Conservation (phyloP, 176 grass and related monocot species). For the Carex littledalei region DNA sequence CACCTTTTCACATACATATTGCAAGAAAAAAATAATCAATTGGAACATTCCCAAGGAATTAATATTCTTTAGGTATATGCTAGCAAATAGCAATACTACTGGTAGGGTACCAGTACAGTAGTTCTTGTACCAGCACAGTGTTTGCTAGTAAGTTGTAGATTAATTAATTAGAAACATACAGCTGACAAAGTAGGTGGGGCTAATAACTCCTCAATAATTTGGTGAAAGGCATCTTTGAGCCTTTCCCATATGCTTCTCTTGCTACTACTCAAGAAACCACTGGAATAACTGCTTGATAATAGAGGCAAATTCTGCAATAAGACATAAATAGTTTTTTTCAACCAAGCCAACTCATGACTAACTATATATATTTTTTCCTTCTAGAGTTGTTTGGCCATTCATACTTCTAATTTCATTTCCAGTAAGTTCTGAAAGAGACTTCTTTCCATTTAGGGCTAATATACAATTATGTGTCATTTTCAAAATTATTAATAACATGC, state of each 20-base stretch:
- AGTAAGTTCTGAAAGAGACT: slow-evolving; percentile 1
- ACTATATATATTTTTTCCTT: neutral
- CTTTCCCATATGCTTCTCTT: slow-evolving; percentile 33
- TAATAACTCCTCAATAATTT: slow-evolving; percentile 38
- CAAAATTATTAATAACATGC: neutral
- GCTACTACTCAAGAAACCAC: neutral
- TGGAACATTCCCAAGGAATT: neutral
- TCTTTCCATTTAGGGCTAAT: neutral
- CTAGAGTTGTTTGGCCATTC: neutral
- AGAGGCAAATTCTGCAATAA: slow-evolving; percentile 14
- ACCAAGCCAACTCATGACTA: neutral
- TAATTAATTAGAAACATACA: slow-evolving; percentile 31
- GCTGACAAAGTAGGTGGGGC: slow-evolving; percentile 49
- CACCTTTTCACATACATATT: neutral
- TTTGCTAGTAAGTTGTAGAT: neutral
- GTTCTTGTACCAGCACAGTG: neutral
- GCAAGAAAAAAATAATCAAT: neutral
- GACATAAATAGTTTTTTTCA: neutral
- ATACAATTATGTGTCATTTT: neutral
- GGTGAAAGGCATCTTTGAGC: slow-evolving; percentile 8
- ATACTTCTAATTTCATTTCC: neutral
- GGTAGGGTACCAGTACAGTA: neutral
- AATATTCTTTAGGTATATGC: neutral
- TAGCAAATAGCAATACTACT: neutral
- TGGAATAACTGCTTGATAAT: slow-evolving; percentile 4